Evolutionary conservation across 352 stramenopile genomes (phyloP), one percentile per base, ranked within the genome.

Genomic region (Phytophthora megakarya): DNA sequence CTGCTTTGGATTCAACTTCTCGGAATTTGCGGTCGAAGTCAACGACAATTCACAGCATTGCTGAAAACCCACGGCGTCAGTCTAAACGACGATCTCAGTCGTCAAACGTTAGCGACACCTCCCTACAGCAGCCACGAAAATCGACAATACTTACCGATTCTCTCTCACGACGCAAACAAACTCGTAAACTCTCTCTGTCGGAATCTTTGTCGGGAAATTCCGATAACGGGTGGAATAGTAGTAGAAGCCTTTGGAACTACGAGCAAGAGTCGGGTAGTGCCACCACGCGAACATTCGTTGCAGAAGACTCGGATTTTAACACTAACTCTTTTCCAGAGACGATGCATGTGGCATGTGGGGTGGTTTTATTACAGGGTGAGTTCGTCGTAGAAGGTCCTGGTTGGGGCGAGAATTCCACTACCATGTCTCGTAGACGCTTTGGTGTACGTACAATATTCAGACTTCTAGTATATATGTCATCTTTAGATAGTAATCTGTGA

Each of bases 341-440:
- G 1, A 81, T 81, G 19, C 65, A 18, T 35, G 60, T 90, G 1
- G 60, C 72, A 0, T 70, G 77, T 1, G 81, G 79, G 0, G 81
- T 89, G 0, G 64, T 67, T 16, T 58, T 88, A 1, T 60, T 61
- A 1, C 70, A 85, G 16, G 81, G 79, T 5, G 81, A 88, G 9
- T 52, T 57, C 3, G 48, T 76, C 3, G 18, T 79, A 0, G 71
- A 84, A 53, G 81, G 81, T 0, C 77, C 81, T 0, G 64, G 80
- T 16, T 75, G 64, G 21, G 51, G 75, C 0, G 77, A 86, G 15
- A 71, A 63, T 18, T 28, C 70, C 5, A 68, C 66, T 26, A 88
- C 70, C 3, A 90, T 90, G 81, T 90, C 81, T 22, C 67, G 69
- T n/a, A 90, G 86, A 50, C 75, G 77, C 19, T 90, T 90, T 51